Percentiles rank a stretch among this genome's conserved stretches.
phyloP scores from a whole-genome alignment of 202 grass and related monocot species.

The Bolboschoenoplectus hybrid region DNA sequence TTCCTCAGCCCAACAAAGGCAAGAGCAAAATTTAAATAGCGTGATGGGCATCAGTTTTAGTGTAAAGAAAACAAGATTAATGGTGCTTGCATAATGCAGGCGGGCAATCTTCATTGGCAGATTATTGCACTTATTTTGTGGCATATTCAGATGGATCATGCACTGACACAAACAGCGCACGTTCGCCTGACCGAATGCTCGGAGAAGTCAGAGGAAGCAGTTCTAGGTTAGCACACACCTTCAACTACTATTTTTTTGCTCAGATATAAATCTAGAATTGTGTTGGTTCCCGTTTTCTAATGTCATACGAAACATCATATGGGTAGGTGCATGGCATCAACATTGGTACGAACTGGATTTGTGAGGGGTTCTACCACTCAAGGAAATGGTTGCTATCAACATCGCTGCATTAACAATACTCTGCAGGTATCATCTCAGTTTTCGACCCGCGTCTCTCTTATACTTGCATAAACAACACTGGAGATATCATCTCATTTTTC shows the following conservation, averaged over 20 bases:
- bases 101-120: slow-evolving; percentile 97
- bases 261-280: slow-evolving; percentile 16
- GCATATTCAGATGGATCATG: slow-evolving; percentile 99
- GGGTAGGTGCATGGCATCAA: slow-evolving; percentile 92
- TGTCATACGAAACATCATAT: slow-evolving; percentile 29
- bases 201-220: slow-evolving; percentile 95
- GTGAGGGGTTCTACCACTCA: slow-evolving; percentile 96
- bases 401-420: slow-evolving; percentile 83
- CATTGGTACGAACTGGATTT: slow-evolving; percentile 96
- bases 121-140: slow-evolving; percentile 98
- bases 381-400: slow-evolving; percentile 98
- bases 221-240: slow-evolving; percentile 61
- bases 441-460: not conserved
- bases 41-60: slow-evolving; percentile 16
- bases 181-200: slow-evolving; percentile 92
- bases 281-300: slow-evolving; percentile 17
- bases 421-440: slow-evolving; percentile 59
- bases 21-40: not conserved
- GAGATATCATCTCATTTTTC: slow-evolving; percentile 45
- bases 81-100: slow-evolving; percentile 49
- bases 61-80: slow-evolving; percentile 25
- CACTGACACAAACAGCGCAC: slow-evolving; percentile 93
- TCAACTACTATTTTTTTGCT: slow-evolving; percentile 15
- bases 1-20: slow-evolving; percentile 97
- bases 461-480: slow-evolving; percentile 69